Evolutionary conservation across 228 moss, liverwort and hornwort species (phyloP).

Genomic region (Sphagnum fallax): DNA sequence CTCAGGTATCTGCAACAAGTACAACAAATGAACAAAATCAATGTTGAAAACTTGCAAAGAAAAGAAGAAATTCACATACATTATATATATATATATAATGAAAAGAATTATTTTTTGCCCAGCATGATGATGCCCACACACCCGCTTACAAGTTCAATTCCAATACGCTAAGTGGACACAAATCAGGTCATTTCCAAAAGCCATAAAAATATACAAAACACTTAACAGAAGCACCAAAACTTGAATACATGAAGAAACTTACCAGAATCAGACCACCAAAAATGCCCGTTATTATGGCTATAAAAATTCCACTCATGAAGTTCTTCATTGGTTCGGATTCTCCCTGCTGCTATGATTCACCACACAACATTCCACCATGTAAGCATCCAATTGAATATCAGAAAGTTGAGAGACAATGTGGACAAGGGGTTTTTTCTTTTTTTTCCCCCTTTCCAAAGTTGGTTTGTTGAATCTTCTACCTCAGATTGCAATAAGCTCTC

Average conservation of each 20-base stretch:
- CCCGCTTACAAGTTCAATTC: not conserved
- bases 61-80: not conserved
- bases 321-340: not conserved
- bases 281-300: constrained; percentile 24
- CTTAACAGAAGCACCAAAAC: not conserved
- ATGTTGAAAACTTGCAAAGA: not conserved
- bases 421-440: not conserved
- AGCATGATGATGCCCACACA: not conserved
- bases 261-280: constrained; percentile 35
- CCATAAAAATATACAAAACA: not conserved
- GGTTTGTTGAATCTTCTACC: constrained; percentile 1
- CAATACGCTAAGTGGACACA: not conserved
- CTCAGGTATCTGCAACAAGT: not conserved
- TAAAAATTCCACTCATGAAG: constrained; percentile 17
- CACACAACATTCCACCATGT: not conserved
- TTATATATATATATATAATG: not conserved
- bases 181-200: not conserved
- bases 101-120: not conserved
- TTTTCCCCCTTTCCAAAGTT: not conserved
- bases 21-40: not conserved
- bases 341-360: constrained; percentile 2
- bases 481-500: constrained; percentile 14
- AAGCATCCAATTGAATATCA: not conserved
- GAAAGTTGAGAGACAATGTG: not conserved
- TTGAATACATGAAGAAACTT: not conserved